Conservation (phyloP, 768 basidiomycete species). For the Russula sp. region DNA sequence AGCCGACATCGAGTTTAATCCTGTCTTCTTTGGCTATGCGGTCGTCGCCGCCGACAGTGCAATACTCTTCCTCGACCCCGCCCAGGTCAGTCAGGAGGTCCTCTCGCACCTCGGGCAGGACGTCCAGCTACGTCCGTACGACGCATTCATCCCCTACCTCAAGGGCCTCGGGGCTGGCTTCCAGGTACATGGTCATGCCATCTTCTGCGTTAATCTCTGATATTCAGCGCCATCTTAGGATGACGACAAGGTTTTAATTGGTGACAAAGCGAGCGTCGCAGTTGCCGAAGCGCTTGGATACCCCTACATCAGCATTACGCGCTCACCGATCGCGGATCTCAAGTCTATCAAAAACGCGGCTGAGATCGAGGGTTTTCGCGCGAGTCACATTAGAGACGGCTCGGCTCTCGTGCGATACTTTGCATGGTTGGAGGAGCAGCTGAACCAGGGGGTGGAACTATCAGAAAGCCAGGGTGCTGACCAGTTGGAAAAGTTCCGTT, state of each 20-base stretch:
- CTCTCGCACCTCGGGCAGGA: constrained; percentile 47
- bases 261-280: constrained; percentile 74
- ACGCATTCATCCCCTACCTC: constrained; percentile 59
- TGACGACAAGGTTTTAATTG: constrained; percentile 65
- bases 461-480: constrained; percentile 79
- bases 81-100: constrained; percentile 44
- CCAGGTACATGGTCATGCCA: neutral
- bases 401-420: constrained; percentile 86
- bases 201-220: neutral
- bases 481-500: constrained; percentile 72
- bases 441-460: constrained; percentile 53
- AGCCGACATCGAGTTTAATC: constrained; percentile 86
- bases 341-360: constrained; percentile 76
- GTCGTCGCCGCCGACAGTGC: constrained; percentile 55
- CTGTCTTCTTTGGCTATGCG: constrained; percentile 91
- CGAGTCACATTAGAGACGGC: constrained; percentile 85
- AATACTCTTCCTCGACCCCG: constrained; percentile 61
- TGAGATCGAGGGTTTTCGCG: constrained; percentile 87
- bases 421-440: constrained; percentile 86
- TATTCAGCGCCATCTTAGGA: neutral
- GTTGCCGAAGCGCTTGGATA: constrained; percentile 75
- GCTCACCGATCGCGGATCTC: constrained; percentile 72
- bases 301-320: constrained; percentile 54
- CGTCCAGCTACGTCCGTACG: constrained; percentile 68
- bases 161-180: constrained; percentile 40